Conservation (phyloP, 2,329 filamentous ascomycete genomes). For the Phaeosphaeriaceae sp. region DNA sequence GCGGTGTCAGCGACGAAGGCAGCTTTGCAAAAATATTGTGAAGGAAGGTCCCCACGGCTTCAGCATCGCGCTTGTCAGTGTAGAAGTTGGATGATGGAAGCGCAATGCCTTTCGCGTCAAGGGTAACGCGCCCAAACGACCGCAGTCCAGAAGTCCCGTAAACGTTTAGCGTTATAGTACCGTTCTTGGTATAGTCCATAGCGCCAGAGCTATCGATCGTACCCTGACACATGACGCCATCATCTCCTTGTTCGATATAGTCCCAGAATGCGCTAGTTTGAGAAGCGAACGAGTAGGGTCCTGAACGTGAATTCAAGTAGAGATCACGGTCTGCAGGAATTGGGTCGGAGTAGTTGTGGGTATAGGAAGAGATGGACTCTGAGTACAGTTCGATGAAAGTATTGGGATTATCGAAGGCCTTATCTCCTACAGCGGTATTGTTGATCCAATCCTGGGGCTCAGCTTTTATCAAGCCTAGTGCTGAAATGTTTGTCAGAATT, state of each 20-base stretch:
- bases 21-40: constrained; percentile 57
- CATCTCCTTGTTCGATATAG: constrained; percentile 52
- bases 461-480: constrained; percentile 45
- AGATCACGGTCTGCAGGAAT: constrained; percentile 51
- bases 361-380: constrained; percentile 55
- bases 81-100: constrained; percentile 53
- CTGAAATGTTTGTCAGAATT: constrained; percentile 38
- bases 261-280: constrained; percentile 63
- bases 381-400: constrained; percentile 59
- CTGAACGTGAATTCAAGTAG: constrained; percentile 58
- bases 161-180: constrained; percentile 63
- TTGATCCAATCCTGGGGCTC: constrained; percentile 55
- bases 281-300: constrained; percentile 61
- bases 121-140: constrained; percentile 56
- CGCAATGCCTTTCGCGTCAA: constrained; percentile 54
- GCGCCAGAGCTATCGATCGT: constrained; percentile 59
- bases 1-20: constrained; percentile 53
- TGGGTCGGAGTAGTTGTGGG: constrained; percentile 56
- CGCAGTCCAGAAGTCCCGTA: constrained; percentile 63
- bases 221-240: constrained; percentile 57
- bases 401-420: constrained; percentile 64
- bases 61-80: constrained; percentile 55
- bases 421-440: constrained; percentile 57
- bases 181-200: constrained; percentile 47
- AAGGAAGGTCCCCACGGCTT: constrained; percentile 59